A percentile compares a stretch with the other conserved stretches of the same genome.
These are phyloP conservation scores for Trichoderma koningii DNA, from an alignment of 2,329 filamentous ascomycete genomes.

Conservation along the genomic window DNA sequence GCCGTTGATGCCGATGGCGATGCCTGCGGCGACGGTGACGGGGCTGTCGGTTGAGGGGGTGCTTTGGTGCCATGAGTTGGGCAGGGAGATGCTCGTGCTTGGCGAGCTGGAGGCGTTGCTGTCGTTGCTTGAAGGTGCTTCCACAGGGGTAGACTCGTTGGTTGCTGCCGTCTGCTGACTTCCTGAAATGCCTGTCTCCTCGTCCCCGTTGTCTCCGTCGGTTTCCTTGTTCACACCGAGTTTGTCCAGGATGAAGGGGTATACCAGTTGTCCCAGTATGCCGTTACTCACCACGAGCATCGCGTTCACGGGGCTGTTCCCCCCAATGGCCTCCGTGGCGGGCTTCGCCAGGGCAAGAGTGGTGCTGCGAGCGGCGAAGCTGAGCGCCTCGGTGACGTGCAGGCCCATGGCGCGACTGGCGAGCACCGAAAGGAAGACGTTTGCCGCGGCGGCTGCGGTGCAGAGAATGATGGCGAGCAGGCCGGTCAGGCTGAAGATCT, in stretches of 20 bases:
- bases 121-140: neutral
- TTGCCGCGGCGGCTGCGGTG: constrained; percentile 43
- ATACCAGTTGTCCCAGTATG: constrained; percentile 47
- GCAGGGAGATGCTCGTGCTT: neutral
- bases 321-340: constrained; percentile 48
- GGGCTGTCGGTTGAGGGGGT: constrained; percentile 36
- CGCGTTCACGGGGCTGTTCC: constrained; percentile 51
- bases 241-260: constrained; percentile 41
- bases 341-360: constrained; percentile 54
- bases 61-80: constrained; percentile 9
- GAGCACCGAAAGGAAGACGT: constrained; percentile 48
- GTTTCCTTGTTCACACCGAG: constrained; percentile 33
- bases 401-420: constrained; percentile 43
- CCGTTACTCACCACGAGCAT: constrained; percentile 56
- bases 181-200: neutral
- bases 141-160: neutral
- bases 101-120: neutral
- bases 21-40: constrained; percentile 51
- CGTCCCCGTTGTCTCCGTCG: neutral
- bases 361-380: constrained; percentile 54
- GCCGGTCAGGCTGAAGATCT: constrained; percentile 49
- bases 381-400: constrained; percentile 39
- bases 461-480: constrained; percentile 44
- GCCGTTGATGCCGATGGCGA: constrained; percentile 59
- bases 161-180: neutral